phyloP scores from a whole-genome alignment of 495 filamentous ascomycete genomes.

The Hyaloscypha hepaticicola region DNA sequence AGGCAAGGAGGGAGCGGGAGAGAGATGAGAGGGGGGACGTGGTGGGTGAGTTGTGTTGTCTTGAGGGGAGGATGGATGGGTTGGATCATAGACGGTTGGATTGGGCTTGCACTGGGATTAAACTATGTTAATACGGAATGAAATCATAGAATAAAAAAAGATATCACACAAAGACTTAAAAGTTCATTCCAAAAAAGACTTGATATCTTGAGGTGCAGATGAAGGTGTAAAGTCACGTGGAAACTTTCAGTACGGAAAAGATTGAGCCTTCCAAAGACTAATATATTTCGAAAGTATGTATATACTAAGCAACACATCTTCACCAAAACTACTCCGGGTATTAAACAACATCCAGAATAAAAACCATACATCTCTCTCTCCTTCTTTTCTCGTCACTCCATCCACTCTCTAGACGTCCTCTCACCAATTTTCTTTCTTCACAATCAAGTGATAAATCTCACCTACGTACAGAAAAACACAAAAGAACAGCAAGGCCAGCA shows the following conservation, averaged over 20 bases:
- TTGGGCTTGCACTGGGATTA: constrained; percentile 20
- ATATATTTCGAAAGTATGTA: constrained; percentile 9
- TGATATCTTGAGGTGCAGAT: no score
- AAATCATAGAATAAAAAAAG: neutral
- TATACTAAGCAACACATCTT: neutral
- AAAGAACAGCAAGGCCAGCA: constrained; percentile 12
- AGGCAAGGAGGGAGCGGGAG: neutral
- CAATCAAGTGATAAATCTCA: constrained; percentile 2
- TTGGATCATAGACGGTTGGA: constrained; percentile 15
- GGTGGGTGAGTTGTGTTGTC: constrained; percentile 5
- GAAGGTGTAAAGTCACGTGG: no score
- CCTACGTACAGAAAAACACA: constrained; percentile 9
- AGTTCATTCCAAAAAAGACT: no score
- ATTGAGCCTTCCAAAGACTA: neutral
- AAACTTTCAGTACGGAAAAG: neutral
- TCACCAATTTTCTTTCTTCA: neutral
- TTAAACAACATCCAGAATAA: constrained; percentile 13
- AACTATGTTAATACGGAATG: constrained; percentile 11
- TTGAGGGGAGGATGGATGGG: constrained; percentile 22
- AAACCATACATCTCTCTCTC: neutral
- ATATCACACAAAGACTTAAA: neutral
- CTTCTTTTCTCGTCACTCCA: constrained; percentile 1
- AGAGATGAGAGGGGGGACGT: neutral
- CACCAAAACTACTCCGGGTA: constrained; percentile 14
- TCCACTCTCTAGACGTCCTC: neutral